Conservation (phyloP, 164 flowering plant genomes). For the Chimonanthus salicifolius region DNA sequence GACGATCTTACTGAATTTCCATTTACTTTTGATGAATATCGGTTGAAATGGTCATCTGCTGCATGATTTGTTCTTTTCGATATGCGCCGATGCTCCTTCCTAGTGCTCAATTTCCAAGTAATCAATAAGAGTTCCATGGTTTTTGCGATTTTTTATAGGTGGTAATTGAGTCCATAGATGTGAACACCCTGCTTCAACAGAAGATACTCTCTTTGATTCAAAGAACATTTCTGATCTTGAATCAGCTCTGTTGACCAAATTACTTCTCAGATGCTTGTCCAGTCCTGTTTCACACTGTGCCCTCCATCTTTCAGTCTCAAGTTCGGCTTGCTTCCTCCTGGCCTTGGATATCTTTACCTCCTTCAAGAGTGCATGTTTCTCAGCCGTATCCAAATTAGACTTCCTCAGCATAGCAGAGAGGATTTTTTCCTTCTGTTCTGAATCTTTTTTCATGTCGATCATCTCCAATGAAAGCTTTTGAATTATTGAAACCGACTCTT, state of each 20-base stretch:
- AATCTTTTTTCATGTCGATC: constrained; percentile 53
- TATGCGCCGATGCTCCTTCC: constrained; percentile 16
- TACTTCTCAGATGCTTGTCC: constrained; percentile 45
- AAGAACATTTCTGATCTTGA: constrained; percentile 25
- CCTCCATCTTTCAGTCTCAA: constrained; percentile 53
- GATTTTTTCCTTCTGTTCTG: constrained; percentile 84
- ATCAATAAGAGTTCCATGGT: constrained; percentile 17
- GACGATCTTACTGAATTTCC: constrained; percentile 36
- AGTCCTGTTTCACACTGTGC: constrained; percentile 39
- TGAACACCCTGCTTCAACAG: constrained; percentile 20
- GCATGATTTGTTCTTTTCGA: constrained; percentile 7
- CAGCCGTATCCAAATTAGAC: constrained; percentile 64
- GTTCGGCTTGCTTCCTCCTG: constrained; percentile 64
- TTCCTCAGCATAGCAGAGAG: constrained; percentile 84
- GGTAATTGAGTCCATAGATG: constrained; percentile 24
- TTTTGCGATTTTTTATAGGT: constrained; percentile 10
- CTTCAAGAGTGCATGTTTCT: constrained; percentile 63
- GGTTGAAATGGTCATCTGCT: constrained; percentile 13
- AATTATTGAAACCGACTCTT: constrained; percentile 48
- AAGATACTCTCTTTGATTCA: constrained; percentile 23
- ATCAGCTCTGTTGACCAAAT: constrained; percentile 30
- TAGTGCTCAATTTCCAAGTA: constrained; percentile 24
- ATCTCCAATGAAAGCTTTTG: constrained; percentile 67
- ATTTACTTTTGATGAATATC: constrained; percentile 23
- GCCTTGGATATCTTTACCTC: constrained; percentile 67